Conservation (phyloP, 2,329 filamentous ascomycete genomes). For the Clarireedia paspali region DNA sequence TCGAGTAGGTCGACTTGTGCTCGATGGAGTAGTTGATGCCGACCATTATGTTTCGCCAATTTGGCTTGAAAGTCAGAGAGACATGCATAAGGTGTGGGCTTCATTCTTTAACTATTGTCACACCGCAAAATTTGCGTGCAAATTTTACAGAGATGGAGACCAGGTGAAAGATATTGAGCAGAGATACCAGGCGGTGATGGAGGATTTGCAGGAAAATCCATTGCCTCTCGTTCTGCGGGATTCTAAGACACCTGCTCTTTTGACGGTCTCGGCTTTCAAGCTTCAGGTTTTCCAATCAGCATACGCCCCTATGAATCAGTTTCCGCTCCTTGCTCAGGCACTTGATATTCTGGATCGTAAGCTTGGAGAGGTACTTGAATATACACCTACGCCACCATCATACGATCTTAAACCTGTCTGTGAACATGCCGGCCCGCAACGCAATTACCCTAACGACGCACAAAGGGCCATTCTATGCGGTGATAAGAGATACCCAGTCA, state of each 20-base stretch:
- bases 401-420: constrained; percentile 12
- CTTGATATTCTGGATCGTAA: constrained; percentile 26
- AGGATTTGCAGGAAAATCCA: constrained; percentile 31
- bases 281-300: constrained; percentile 21
- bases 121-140: constrained; percentile 28
- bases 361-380: constrained; percentile 33
- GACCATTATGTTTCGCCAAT: constrained; percentile 21
- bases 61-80: constrained; percentile 18
- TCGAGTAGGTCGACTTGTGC: constrained; percentile 35
- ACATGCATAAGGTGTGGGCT: constrained; percentile 23
- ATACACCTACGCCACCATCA: not conserved
- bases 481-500: constrained; percentile 25
- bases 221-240: constrained; percentile 17
- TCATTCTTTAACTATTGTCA: constrained; percentile 28
- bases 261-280: constrained; percentile 25
- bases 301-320: constrained; percentile 23
- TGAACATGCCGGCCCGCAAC: constrained; percentile 7
- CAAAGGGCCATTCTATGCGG: constrained; percentile 24
- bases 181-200: constrained; percentile 31
- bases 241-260: constrained; percentile 16
- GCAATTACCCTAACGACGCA: constrained; percentile 17
- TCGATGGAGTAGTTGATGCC: constrained; percentile 26
- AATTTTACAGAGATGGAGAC: constrained; percentile 20
- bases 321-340: constrained; percentile 20
- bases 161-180: constrained; percentile 17